phyloP scores from a whole-genome alignment of 1,284 basidiomycete species.

The Mrakiaceae sp. region DNA sequence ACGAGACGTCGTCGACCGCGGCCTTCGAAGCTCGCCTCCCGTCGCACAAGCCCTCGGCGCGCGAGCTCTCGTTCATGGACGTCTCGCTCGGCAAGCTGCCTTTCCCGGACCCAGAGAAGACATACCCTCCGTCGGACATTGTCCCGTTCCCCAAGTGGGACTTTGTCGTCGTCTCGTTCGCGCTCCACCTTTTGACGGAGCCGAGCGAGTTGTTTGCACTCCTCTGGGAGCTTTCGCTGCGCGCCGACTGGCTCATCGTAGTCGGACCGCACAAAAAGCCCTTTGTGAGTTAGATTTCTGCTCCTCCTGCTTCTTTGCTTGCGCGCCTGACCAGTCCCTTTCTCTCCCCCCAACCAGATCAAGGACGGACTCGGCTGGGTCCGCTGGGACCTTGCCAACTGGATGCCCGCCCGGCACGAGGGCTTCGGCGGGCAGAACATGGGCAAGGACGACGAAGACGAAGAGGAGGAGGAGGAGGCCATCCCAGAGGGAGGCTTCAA shows the following conservation, averaged over 20 bases:
- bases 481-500: neutral
- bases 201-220: neutral
- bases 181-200: neutral
- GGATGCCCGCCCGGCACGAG: conserved; percentile 7
- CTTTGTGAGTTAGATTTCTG: neutral
- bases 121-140: conserved; percentile 1
- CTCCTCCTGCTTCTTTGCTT: neutral
- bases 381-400: conserved; percentile 15
- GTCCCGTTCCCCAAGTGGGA: conserved; percentile 14
- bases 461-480: conserved; percentile 30
- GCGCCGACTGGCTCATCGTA: conserved; percentile 11
- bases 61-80: conserved; percentile 2
- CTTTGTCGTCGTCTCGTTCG: conserved; percentile 15
- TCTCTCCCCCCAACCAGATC: neutral
- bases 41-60: neutral
- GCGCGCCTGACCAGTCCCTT: neutral
- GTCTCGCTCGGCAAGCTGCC: conserved; percentile 8
- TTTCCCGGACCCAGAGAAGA: neutral
- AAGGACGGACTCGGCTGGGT: conserved; percentile 11
- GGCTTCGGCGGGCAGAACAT: conserved; percentile 20
- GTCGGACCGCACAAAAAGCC: conserved; percentile 10
- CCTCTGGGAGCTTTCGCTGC: conserved; percentile 7
- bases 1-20: neutral
- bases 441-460: conserved; percentile 31
- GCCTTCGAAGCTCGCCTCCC: conserved; percentile 3